These are phyloP conservation scores for Cercospora sesami DNA, from an alignment of 2,329 filamentous ascomycete species.

Conservation along the genomic window DNA sequence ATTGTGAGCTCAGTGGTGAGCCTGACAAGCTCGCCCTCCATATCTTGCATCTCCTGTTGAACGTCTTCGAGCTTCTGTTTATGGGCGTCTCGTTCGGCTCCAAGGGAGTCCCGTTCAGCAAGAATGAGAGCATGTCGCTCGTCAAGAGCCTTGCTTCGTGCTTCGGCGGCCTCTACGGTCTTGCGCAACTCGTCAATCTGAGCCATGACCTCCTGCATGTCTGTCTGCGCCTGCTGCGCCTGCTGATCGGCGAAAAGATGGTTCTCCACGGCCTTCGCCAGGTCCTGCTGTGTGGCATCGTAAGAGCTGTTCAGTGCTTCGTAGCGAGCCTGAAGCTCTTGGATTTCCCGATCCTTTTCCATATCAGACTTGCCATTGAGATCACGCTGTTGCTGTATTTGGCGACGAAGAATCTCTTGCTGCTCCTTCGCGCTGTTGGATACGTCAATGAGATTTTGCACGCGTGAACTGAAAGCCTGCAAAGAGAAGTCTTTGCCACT, in stretches of 20 bases:
- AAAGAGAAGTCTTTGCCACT: constrained; percentile 63
- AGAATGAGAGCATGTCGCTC: constrained; percentile 37
- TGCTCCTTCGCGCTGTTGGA: constrained; percentile 81
- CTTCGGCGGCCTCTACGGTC: constrained; percentile 35
- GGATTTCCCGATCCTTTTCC: constrained; percentile 44
- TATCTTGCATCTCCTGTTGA: constrained; percentile 38
- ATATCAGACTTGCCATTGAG: constrained; percentile 83
- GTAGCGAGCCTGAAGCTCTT: constrained; percentile 34
- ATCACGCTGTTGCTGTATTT: constrained; percentile 93
- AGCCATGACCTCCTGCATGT: constrained; percentile 48
- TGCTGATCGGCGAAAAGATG: constrained; percentile 36
- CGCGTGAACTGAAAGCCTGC: constrained; percentile 71
- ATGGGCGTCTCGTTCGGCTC: constrained; percentile 22
- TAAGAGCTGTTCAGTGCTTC: constrained; percentile 31
- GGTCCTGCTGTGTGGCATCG: constrained; percentile 36
- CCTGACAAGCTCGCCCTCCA: constrained; percentile 65
- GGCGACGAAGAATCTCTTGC: constrained; percentile 81
- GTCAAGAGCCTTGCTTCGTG: constrained; percentile 39
- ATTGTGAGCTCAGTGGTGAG: constrained; percentile 82
- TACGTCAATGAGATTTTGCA: constrained; percentile 75
- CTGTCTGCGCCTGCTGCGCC: constrained; percentile 33
- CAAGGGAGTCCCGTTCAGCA: constrained; percentile 24
- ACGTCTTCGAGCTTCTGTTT: constrained; percentile 33
- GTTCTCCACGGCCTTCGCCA: constrained; percentile 33
- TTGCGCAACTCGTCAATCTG: constrained; percentile 36